These are phyloP conservation scores for Priceomyces fermenticarens DNA, from an alignment of 805 yeast species.

Conservation along the genomic window DNA sequence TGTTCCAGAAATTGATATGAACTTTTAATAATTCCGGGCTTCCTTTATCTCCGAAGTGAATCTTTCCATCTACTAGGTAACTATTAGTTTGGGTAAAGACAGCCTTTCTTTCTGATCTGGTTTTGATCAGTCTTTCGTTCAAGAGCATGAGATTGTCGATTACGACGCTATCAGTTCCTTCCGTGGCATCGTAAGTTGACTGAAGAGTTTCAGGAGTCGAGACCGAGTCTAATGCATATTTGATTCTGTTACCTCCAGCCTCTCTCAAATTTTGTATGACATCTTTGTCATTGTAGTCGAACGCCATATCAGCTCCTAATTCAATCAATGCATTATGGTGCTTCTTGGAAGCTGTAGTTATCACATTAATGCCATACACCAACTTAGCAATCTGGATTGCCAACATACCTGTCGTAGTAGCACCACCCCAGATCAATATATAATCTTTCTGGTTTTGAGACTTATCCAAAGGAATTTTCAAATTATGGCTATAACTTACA, in stretches of 20 bases:
- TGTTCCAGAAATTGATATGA: slow-evolving; percentile 21
- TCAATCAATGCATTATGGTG: slow-evolving; percentile 38
- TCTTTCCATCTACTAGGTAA: slow-evolving; percentile 13
- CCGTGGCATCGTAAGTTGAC: slow-evolving; percentile 13
- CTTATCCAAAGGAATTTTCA: slow-evolving; percentile 9
- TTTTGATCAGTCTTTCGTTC: slow-evolving; percentile 6
- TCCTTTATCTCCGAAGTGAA: slow-evolving; percentile 5
- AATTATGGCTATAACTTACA: slow-evolving; percentile 9
- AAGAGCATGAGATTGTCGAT: slow-evolving; percentile 13
- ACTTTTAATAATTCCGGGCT: slow-evolving; percentile 9
- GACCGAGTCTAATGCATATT: slow-evolving; percentile 32
- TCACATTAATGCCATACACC: slow-evolving; percentile 31
- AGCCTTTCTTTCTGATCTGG: slow-evolving; percentile 10
- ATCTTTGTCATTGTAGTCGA: slow-evolving; percentile 49
- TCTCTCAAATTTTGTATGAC: slow-evolving; percentile 42
- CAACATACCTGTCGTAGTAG: slow-evolving; percentile 58
- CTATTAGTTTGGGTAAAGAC: slow-evolving; percentile 9
- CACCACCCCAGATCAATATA: slow-evolving; percentile 63
- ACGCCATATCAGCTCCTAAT: slow-evolving; percentile 49
- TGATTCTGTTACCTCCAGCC: slow-evolving; percentile 20
- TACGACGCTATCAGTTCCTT: slow-evolving; percentile 7
- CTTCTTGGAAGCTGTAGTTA: slow-evolving; percentile 47
- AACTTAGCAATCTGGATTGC: slow-evolving; percentile 54
- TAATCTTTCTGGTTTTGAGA: slow-evolving; percentile 17
- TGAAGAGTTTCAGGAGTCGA: slow-evolving; percentile 14